Base-by-base conservation (phyloP, 805 yeast genomes). In the Wickerhamiella domercqiae region DNA sequence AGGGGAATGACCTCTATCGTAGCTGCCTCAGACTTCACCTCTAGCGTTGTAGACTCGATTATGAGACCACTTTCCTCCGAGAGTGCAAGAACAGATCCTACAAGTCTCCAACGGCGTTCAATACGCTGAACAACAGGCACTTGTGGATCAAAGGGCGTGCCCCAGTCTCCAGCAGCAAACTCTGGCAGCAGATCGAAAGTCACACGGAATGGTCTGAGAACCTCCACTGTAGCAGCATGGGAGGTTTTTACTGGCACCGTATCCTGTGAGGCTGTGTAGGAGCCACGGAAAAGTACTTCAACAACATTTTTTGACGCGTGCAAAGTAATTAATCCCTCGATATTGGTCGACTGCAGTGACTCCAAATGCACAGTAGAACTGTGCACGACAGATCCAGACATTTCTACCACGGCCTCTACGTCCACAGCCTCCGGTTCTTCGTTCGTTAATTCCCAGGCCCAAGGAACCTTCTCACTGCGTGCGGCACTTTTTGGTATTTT, bases 161-260 rank as follows among this genome's bases (percentile, higher is more conserved):
- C 57, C 67, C 67, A 62, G 3, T 39, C 39, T 18, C 51, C 55
- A 1, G 47, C 48, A 29, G 55, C 50, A 9, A 46, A 41, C 19
- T 53, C 47, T 1, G 67, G 62, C 5, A 52, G 25, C 5, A 62
- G 54, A 19, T 56, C 59, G 36, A 58, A 61, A 13, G 52, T 50
- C 9, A 51, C 55, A 2, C 62, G 48, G 40, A 62, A 57, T 5
- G 66, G 64, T 26, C 44, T 40, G 14, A 48, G 37, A 0, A 60
- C 57, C 11, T 59, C 56, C 6, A 61, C 39, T 4, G 48, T 45
- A 14, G 47, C 39, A 4, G 36, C 14, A n/a, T 43, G 38, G 6
- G 47, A 31, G 19, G 46, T 47, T n/a, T 44, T 43, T 19, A 47
- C 55, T n/a, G 58, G 49, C 3, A 47, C 34, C 4, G 48, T 42